Evolutionary conservation across 768 basidiomycete genomes (phyloP).

Genomic region (Amanita phalloides): DNA sequence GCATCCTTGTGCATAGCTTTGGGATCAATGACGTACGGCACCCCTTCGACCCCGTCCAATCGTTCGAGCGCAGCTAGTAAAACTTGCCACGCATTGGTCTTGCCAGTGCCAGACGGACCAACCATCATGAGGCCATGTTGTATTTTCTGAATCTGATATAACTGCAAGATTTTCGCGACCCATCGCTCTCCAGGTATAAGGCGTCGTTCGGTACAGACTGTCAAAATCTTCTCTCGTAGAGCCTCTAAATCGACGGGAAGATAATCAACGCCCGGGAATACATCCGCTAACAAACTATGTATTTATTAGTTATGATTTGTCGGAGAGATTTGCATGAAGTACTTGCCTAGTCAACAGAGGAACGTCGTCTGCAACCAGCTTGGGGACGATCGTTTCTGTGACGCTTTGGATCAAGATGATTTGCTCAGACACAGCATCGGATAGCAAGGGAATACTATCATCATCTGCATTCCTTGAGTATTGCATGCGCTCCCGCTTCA

Average conservation of each 20-base stretch:
- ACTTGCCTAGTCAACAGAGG: conserved; percentile 82
- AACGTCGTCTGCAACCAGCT: conserved; percentile 95
- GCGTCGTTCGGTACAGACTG: conserved; percentile 79
- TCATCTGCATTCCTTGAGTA: conserved; percentile 29
- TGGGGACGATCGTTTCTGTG: conserved; percentile 96
- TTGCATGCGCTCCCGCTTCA: conserved; percentile 85
- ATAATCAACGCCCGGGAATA: conserved; percentile 95
- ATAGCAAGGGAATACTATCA: conserved; percentile 36
- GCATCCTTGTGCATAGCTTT: conserved; percentile 99
- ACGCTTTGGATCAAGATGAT: conserved; percentile 98
- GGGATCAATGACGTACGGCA: conserved; percentile 95
- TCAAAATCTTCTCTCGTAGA: conserved; percentile 74
- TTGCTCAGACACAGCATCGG: conserved; percentile 76
- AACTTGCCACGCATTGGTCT: conserved; percentile 96
- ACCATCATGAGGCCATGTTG: conserved; percentile 99
- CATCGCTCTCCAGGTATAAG: conserved; percentile 83
- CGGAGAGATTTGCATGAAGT: neutral
- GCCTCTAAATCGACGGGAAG: conserved; percentile 80
- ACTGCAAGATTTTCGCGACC: conserved; percentile 91
- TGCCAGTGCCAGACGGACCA: conserved; percentile 92
- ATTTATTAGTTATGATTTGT: neutral
- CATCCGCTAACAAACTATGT: conserved; percentile 80
- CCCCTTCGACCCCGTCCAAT: conserved; percentile 85
- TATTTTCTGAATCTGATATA: conserved; percentile 99
- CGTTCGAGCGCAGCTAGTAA: conserved; percentile 84